Conservation (phyloP, 176 grass and related monocot species). For the Raddia distichophylla region DNA sequence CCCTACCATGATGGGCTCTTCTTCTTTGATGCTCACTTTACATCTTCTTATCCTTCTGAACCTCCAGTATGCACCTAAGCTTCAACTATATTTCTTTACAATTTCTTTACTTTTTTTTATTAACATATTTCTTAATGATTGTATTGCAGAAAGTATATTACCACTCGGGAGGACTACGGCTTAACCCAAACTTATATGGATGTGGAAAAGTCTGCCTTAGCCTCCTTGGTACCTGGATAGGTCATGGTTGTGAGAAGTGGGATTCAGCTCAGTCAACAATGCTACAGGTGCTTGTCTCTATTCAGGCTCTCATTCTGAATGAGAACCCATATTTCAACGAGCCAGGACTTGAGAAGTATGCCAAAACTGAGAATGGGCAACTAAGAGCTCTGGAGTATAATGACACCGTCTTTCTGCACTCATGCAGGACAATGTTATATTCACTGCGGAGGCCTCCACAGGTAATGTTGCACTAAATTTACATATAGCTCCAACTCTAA, state of each 20-base stretch:
- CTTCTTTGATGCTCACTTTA: conserved; percentile 88
- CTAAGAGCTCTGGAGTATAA: conserved; percentile 52
- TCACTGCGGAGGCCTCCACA: conserved; percentile 72
- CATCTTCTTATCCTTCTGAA: conserved; percentile 51
- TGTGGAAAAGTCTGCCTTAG: conserved; percentile 88
- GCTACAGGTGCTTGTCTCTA: conserved; percentile 89
- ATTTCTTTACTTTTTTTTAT: conserved; percentile 2
- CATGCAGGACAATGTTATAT: conserved; percentile 90
- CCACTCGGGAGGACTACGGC: conserved; percentile 71
- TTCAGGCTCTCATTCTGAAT: conserved; percentile 95
- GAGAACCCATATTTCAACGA: conserved; percentile 94
- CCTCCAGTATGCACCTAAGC: conserved; percentile 64
- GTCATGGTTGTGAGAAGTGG: conserved; percentile 82
- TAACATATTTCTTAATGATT: conserved; percentile 22
- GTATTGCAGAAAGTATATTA: conserved; percentile 67
- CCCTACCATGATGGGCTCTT: conserved; percentile 93
- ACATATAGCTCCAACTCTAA: not conserved
- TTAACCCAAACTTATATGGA: conserved; percentile 85
- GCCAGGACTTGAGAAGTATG: conserved; percentile 47
- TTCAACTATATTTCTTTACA: not conserved
- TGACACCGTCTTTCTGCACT: conserved; percentile 59
- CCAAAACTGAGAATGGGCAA: conserved; percentile 49
- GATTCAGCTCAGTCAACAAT: conserved; percentile 76
- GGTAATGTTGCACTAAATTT: conserved; percentile 48
- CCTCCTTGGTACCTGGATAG: conserved; percentile 83